A percentile compares a stretch with the other conserved stretches of the same genome.
Evolutionary conservation across 73 alveolate species (phyloP).

Genomic region (Paramecium pentaurelia): DNA sequence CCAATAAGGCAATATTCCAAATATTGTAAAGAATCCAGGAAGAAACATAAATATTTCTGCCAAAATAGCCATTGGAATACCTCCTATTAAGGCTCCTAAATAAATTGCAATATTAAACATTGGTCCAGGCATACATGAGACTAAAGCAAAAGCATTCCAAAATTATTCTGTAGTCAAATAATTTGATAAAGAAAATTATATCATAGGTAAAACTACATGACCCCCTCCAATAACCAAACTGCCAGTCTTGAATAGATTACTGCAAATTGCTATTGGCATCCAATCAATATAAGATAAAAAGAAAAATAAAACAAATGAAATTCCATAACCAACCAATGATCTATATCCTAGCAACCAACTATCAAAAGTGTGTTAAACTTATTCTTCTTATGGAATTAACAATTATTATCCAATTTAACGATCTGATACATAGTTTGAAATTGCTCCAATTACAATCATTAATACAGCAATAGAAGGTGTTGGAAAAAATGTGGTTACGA

Average conservation of each 20-base stretch:
- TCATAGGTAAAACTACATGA: constrained; percentile 39
- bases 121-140: constrained; percentile 46
- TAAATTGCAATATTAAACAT: constrained; percentile 35
- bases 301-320: background rate
- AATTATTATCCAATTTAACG: background rate
- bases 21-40: constrained; percentile 49
- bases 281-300: background rate
- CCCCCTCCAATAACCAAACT: constrained; percentile 47
- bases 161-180: background rate
- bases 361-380: background rate
- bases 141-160: constrained; percentile 41
- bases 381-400: background rate
- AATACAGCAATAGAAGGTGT: background rate
- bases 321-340: background rate
- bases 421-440: background rate
- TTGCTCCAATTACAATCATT: constrained; percentile 20
- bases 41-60: constrained; percentile 13
- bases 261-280: background rate
- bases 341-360: background rate
- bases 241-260: background rate
- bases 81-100: constrained; percentile 31
- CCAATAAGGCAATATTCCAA: constrained; percentile 44
- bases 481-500: background rate
- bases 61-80: constrained; percentile 17
- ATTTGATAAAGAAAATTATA: background rate